Percentiles rank a stretch among this genome's conserved stretches.
Conservation (phyloP, 768 basidiomycete species). For the Trametopsis cervina region DNA sequence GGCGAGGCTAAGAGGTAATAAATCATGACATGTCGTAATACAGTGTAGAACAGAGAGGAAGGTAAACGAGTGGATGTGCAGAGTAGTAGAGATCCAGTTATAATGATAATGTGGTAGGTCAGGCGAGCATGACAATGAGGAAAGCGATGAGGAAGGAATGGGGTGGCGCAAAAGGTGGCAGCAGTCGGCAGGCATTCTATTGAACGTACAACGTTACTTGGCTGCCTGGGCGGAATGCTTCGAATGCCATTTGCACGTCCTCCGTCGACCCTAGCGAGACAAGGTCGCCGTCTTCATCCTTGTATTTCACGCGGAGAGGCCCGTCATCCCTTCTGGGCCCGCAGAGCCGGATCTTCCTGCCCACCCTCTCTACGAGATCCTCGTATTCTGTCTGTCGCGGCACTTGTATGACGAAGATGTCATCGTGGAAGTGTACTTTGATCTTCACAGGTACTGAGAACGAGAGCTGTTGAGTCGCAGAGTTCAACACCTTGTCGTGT, state of each 20-base stretch:
- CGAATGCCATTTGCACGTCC: constrained; percentile 92
- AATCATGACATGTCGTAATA: background rate
- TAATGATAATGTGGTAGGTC: constrained; percentile 8
- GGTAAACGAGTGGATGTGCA: constrained; percentile 1
- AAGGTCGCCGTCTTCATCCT: constrained; percentile 90
- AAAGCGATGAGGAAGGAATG: constrained; percentile 4
- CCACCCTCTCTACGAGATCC: constrained; percentile 84
- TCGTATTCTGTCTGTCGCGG: constrained; percentile 70
- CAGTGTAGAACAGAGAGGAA: constrained; percentile 6
- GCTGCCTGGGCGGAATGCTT: constrained; percentile 69
- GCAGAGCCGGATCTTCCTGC: constrained; percentile 88
- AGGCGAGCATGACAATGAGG: constrained; percentile 6
- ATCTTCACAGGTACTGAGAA: constrained; percentile 63
- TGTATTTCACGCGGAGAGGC: constrained; percentile 82
- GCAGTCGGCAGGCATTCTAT: constrained; percentile 28
- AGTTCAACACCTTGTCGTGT: constrained; percentile 31
- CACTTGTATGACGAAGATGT: constrained; percentile 93
- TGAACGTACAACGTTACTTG: constrained; percentile 80
- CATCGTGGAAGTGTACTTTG: constrained; percentile 92
- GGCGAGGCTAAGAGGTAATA: too few species aligned
- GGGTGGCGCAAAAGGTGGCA: background rate
- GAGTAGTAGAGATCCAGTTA: constrained; percentile 4
- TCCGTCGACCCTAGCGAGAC: constrained; percentile 85
- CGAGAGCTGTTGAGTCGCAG: constrained; percentile 19
- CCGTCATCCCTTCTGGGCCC: constrained; percentile 74